These are phyloP conservation scores for Pichia kudriavzevii DNA, from an alignment of 1,139 yeast genomes.

Conservation along the genomic window DNA sequence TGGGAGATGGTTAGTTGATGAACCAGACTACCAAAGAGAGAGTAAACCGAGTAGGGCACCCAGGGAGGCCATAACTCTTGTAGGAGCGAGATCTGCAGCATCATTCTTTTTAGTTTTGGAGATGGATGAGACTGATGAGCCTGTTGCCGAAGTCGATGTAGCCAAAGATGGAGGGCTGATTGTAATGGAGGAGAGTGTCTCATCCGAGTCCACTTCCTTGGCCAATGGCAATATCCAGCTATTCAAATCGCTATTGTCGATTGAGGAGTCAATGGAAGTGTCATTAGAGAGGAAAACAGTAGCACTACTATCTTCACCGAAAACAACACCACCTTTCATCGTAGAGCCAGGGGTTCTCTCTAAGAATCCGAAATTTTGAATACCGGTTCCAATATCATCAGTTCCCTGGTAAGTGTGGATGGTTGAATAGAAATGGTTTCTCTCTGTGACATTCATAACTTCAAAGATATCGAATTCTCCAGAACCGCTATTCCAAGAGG, in stretches of 20 bases:
- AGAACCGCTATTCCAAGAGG: constrained; percentile 73
- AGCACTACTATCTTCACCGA: constrained; percentile 53
- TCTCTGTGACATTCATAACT: constrained; percentile 47
- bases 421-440: constrained; percentile 51
- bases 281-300: constrained; percentile 54
- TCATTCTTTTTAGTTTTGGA: constrained; percentile 7
- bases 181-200: constrained; percentile 19
- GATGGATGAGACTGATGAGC: constrained; percentile 5
- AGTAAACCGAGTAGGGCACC: constrained; percentile 1
- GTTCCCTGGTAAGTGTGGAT: constrained; percentile 71
- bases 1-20: not conserved
- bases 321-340: constrained; percentile 66
- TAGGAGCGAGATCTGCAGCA: too few species aligned
- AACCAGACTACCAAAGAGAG: not conserved
- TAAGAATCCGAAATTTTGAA: constrained; percentile 51
- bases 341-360: constrained; percentile 41
- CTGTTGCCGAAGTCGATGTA: constrained; percentile 1
- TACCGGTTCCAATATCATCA: constrained; percentile 49
- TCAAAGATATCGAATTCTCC: constrained; percentile 82
- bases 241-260: constrained; percentile 32
- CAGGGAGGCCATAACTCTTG: not conserved
- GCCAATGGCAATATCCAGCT: constrained; percentile 30
- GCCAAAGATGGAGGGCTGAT: constrained; percentile 16
- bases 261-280: constrained; percentile 39
- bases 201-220: constrained; percentile 8